Evolutionary conservation across 2,329 filamentous ascomycete species (phyloP), one percentile per base, ranked within the genome.

Genomic region (Tolypocladium ovalisporum): DNA sequence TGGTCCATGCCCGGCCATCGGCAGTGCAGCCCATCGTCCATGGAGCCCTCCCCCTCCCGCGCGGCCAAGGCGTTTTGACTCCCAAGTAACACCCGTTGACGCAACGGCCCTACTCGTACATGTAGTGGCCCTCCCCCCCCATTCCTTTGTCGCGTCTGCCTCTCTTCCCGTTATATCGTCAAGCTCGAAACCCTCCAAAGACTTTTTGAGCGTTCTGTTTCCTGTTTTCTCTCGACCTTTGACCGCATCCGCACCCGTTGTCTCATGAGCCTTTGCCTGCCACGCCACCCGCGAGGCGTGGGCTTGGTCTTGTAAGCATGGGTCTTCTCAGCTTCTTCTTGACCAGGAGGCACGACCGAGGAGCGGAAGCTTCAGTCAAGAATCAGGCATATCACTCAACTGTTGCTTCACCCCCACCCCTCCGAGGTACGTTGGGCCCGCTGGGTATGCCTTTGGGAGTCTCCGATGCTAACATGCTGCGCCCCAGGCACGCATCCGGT

Each of bases 321-420:
- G 57, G 57, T 8, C 32, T 58, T 9, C 32, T 58, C 47, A 58
- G 57, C 47, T 58, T 58, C 47, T 58, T 58, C 54, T 37, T 58
- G 10, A 39, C 47, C 22, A 47, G 54, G 49, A 47, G 44, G 22
- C 52, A 32, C 22, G 54, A 56, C 12, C 44, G 54, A 27, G 9
- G 24, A 19, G 24, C n/a, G 42, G 44, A 56, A 12, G 12, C 42
- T 6, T 17, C 44, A 9, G 4, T 32, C 35, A 32, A 24, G 12
- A n/a, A 47, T 15, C 54, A 29, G 24, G 42, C 40, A 19, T 52
- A 56, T n/a, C 29, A 37, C n/a, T 24, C 44, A 19, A 52, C 32
- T 10, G 27, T 39, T n/a, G 54, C 54, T n/a, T 51, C 54, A 2
- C 32, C 24, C 7, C 24, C 35, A 10, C 47, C 54, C 15, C 24